A percentile compares a stretch with the other conserved stretches of the same genome.
phyloP scores from a whole-genome alignment of 179 eudicot species.

The Amaranthus tricolor region DNA sequence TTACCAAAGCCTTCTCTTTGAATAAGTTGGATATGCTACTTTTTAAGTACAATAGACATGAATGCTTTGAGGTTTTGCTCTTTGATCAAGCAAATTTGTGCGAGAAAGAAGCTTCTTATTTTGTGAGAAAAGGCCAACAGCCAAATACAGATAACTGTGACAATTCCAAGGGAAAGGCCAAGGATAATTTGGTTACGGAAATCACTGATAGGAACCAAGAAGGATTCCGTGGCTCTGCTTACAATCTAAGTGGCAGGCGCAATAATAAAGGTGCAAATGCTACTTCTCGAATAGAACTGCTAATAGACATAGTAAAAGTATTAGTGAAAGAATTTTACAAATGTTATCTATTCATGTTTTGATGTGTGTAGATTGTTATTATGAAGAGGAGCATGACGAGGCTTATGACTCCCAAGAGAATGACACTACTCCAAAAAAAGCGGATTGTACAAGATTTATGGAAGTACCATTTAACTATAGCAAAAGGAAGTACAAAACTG shows the following conservation, averaged over 20 bases:
- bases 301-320: conserved; percentile 6
- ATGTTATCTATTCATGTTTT: background rate
- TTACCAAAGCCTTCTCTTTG: conserved; percentile 39
- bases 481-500: background rate
- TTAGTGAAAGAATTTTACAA: background rate
- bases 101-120: conserved; percentile 52
- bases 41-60: conserved; percentile 40
- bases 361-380: background rate
- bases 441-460: background rate
- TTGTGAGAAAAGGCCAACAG: conserved; percentile 35
- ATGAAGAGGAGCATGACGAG: conserved; percentile 2
- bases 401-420: conserved; percentile 13
- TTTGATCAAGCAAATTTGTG: conserved; percentile 38
- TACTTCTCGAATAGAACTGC: background rate
- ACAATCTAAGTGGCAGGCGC: background rate
- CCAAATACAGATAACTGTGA: background rate
- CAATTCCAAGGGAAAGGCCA: conserved; percentile 1
- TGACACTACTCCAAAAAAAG: conserved; percentile 2
- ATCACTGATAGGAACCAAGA: conserved; percentile 1
- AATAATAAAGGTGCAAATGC: background rate
- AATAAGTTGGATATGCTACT: conserved; percentile 36
- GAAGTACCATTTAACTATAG: conserved; percentile 14
- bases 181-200: background rate
- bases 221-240: too few species aligned
- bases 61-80: conserved; percentile 42